Evolutionary conservation across 768 basidiomycete species (phyloP), one percentile per base, ranked within the genome.

Genomic region (Naematelia aurantialba): DNA sequence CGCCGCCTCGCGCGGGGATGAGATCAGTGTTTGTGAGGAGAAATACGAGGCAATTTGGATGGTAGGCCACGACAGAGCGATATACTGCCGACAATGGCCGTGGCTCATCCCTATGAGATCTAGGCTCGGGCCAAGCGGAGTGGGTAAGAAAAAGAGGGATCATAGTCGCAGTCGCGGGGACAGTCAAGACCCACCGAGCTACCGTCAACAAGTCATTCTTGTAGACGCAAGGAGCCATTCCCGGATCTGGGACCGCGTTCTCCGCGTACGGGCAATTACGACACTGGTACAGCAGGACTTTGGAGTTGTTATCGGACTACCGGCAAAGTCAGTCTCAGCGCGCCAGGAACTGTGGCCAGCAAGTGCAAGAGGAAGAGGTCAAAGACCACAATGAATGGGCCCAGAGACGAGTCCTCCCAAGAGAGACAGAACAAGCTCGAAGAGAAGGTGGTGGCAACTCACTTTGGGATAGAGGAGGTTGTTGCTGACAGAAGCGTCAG

Each of bases 131-230:
- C 47, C 22, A 49, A 21, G n/a, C 5, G 30, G 4, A 21, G 30
- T 42, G 30, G 31, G 13, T 19, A 42, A 12, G 27, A 54, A 30
- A 30, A 56, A 30, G 17, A 25, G 24, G 25, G 17, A 24, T n/a
- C 11, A 42, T n/a, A 17, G 5, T 31, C 5, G 30, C 31, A 52
- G n/a, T 11, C 39, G 31, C 31, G 21, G 24, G 12, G 25, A 39
- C 17, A 48, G 27, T 8, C 5, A 26, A 45, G 47, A 77, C 81
- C 66, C 70, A 94, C 94, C 90, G 92, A 58, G 93, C 91, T 31
- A 92, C 87, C 0, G 89, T 94, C 68, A 96, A 79, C 79, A 97
- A 78, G 79, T 97, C 94, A 59, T 98, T 94, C 72, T 86, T 82
- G 73, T 96, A 97, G 17, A 98, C 92, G 70, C 89, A 90, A 68